A percentile compares a stretch with the other conserved stretches of the same genome.
phyloP scores from a whole-genome alignment of 2,329 filamentous ascomycete genomes.

The Sclerotinia glacialis region DNA sequence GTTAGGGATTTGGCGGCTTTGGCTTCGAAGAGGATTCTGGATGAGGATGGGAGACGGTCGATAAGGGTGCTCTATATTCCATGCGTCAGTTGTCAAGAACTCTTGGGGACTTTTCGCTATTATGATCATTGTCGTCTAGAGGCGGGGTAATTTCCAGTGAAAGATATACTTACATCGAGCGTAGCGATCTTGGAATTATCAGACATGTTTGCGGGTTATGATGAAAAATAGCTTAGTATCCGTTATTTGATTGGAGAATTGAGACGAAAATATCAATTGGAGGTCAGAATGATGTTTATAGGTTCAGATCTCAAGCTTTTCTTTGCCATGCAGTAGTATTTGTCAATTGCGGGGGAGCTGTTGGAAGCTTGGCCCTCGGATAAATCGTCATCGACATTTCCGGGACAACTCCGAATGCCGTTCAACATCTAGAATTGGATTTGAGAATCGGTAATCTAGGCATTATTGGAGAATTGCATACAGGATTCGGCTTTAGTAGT shows the following conservation, averaged over 20 bases:
- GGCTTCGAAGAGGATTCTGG: slow-evolving; percentile 72
- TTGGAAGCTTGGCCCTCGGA: background rate
- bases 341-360: slow-evolving; percentile 16
- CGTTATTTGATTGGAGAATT: background rate
- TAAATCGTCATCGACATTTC: slow-evolving; percentile 8
- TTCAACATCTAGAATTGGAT: background rate
- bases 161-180: slow-evolving; percentile 21
- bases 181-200: slow-evolving; percentile 21
- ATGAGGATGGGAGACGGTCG: slow-evolving; percentile 67
- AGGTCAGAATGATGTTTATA: background rate
- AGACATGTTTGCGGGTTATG: slow-evolving; percentile 11
- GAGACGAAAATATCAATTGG: background rate
- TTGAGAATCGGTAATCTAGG: background rate
- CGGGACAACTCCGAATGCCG: slow-evolving; percentile 17
- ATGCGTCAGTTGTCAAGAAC: slow-evolving; percentile 6
- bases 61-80: slow-evolving; percentile 58
- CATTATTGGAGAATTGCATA: background rate
- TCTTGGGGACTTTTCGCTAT: slow-evolving; percentile 17
- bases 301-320: background rate
- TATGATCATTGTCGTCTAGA: slow-evolving; percentile 20
- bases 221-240: background rate
- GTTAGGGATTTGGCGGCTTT: slow-evolving; percentile 73
- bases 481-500: background rate
- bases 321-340: background rate
- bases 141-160: slow-evolving; percentile 11